These are phyloP conservation scores for Massarina eburnea DNA, from an alignment of 2,329 filamentous ascomycete genomes.

Conservation along the genomic window DNA sequence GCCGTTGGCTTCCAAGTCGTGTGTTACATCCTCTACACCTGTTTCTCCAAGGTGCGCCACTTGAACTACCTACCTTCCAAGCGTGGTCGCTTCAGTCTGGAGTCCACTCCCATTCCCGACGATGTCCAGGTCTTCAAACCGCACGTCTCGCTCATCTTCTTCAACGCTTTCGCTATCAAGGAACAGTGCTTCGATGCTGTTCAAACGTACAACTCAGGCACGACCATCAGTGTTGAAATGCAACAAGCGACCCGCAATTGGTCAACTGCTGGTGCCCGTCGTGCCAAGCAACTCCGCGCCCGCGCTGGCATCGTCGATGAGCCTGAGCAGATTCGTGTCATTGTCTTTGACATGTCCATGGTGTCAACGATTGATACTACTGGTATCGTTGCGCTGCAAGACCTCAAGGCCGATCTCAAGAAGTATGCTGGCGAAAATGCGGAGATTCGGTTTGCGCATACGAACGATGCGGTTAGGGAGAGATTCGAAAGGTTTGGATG, in stretches of 20 bases:
- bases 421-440: slow-evolving; percentile 52
- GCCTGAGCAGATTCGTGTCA: slow-evolving; percentile 47
- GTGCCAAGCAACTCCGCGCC: slow-evolving; percentile 50
- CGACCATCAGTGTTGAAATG: slow-evolving; percentile 41
- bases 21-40: slow-evolving; percentile 61
- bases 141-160: slow-evolving; percentile 62
- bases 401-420: slow-evolving; percentile 52
- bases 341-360: slow-evolving; percentile 56
- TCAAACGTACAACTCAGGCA: slow-evolving; percentile 49
- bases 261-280: slow-evolving; percentile 56
- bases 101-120: slow-evolving; percentile 33
- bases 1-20: slow-evolving; percentile 54
- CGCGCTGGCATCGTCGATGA: slow-evolving; percentile 38
- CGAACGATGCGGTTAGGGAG: slow-evolving; percentile 45
- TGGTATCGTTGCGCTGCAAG: slow-evolving; percentile 52
- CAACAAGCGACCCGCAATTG: slow-evolving; percentile 52
- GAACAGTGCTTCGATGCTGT: slow-evolving; percentile 53
- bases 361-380: slow-evolving; percentile 59
- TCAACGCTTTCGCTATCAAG: slow-evolving; percentile 60
- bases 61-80: slow-evolving; percentile 11
- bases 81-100: slow-evolving; percentile 8
- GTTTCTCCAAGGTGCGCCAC: slow-evolving; percentile 51
- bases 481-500: slow-evolving; percentile 41
- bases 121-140: slow-evolving; percentile 61
- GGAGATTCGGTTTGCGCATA: slow-evolving; percentile 53